Evolutionary conservation across 2,329 filamentous ascomycete genomes (phyloP).

Genomic region (Didymosphaeria variabile): DNA sequence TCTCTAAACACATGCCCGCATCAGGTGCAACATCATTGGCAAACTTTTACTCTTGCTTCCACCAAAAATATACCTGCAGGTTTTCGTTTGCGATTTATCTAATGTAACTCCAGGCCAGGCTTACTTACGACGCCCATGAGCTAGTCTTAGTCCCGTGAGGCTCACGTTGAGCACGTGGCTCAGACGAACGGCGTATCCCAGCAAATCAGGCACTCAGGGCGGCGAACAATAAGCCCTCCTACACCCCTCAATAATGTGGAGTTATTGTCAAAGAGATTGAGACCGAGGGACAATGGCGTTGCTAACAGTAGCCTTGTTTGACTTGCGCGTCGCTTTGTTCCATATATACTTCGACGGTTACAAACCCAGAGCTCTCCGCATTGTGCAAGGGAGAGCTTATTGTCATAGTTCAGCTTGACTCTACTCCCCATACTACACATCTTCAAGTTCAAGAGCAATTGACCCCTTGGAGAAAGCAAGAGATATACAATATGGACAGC

Average conservation of each 20-base stretch:
- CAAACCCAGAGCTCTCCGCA: background rate
- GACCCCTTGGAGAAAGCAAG: too few species aligned
- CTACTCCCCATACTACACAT: background rate
- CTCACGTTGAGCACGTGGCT: background rate
- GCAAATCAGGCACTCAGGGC: background rate
- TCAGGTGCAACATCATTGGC: background rate
- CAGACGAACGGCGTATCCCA: background rate
- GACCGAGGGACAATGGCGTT: background rate
- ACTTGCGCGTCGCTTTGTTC: constrained; percentile 2
- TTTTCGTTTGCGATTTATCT: background rate
- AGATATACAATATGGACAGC: constrained; percentile 2
- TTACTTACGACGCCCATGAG: background rate
- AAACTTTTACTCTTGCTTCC: too few species aligned
- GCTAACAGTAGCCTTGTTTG: constrained; percentile 12
- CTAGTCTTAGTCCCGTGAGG: background rate
- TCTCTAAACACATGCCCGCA: background rate
- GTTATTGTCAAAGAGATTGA: background rate
- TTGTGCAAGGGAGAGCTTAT: background rate
- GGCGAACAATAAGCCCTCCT: background rate
- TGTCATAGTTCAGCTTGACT: background rate
- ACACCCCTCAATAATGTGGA: background rate
- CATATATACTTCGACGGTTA: background rate
- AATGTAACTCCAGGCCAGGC: too few species aligned
- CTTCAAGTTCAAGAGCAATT: background rate
- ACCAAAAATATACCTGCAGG: too few species aligned